These are phyloP conservation scores for Pezicula carpinea DNA, from an alignment of 2,329 filamentous ascomycete species.

Conservation along the genomic window DNA sequence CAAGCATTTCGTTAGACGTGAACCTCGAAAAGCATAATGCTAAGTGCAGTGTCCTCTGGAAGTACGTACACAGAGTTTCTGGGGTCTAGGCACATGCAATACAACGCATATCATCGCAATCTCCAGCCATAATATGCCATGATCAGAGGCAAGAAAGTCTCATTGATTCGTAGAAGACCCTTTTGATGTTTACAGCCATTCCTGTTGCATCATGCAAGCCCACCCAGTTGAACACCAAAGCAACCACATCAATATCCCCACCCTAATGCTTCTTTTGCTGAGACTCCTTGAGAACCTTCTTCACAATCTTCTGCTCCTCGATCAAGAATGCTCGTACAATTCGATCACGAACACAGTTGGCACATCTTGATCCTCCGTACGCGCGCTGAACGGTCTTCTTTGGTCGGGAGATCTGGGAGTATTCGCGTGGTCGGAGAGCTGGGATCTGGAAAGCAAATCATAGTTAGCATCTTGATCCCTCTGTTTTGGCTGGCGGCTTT, in stretches of 20 bases:
- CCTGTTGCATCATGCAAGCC: constrained; percentile 29
- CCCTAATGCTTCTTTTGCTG: constrained; percentile 57
- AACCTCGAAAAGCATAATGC: no score
- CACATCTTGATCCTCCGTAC: constrained; percentile 97
- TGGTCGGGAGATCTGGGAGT: constrained; percentile 92
- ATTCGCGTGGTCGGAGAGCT: constrained; percentile 96
- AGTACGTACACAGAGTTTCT: no score
- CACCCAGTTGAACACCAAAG: constrained; percentile 29
- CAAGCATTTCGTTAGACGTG: neutral
- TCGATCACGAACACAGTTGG: constrained; percentile 96
- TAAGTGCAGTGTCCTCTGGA: no score
- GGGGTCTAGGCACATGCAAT: no score
- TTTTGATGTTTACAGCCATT: constrained; percentile 30
- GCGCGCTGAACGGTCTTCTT: constrained; percentile 99
- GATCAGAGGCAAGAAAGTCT: constrained; percentile 21
- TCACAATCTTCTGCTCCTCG: constrained; percentile 99
- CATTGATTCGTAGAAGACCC: constrained; percentile 25
- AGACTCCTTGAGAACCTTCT: constrained; percentile 99
- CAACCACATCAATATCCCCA: constrained; percentile 22
- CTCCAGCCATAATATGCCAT: neutral
- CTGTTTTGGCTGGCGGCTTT: neutral
- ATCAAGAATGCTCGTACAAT: constrained; percentile 98
- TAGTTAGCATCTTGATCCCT: constrained; percentile 26
- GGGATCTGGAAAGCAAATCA: constrained; percentile 62
- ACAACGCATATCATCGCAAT: no score